Conservation (phyloP, 106 monocot genomes). For the Acorus calamus region DNA sequence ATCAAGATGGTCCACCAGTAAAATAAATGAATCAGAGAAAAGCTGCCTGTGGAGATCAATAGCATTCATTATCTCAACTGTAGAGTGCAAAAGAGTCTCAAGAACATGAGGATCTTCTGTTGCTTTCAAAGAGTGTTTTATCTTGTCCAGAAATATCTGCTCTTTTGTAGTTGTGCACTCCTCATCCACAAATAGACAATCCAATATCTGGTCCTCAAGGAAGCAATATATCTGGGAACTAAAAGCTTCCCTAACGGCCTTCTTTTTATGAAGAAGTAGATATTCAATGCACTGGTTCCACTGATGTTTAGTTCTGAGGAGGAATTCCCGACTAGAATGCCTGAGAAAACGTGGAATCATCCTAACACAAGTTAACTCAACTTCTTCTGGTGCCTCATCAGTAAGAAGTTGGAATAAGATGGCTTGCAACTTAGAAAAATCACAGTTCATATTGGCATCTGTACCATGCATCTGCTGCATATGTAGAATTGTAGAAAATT, state of each 20-base stretch:
- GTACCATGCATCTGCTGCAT: conserved; percentile 23
- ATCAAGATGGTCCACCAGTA: conserved; percentile 82
- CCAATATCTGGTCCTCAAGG: conserved; percentile 37
- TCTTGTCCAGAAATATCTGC: conserved; percentile 47
- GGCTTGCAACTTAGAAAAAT: conserved; percentile 26
- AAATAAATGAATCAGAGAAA: conserved; percentile 55
- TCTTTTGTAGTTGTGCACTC: conserved; percentile 30
- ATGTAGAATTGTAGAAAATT: conserved; percentile 8
- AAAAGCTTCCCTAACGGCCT: conserved; percentile 84
- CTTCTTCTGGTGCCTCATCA: conserved; percentile 38
- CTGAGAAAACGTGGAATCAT: conserved; percentile 64
- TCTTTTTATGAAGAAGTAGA: conserved; percentile 56
- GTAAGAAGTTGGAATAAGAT: conserved; percentile 62
- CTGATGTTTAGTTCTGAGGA: conserved; percentile 29
- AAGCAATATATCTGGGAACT: conserved; percentile 51
- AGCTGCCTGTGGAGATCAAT: conserved; percentile 35
- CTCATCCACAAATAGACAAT: conserved; percentile 39
- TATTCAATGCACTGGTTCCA: conserved; percentile 74
- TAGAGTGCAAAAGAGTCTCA: conserved; percentile 60
- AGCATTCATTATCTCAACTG: conserved; percentile 56
- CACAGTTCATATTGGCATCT: conserved; percentile 9
- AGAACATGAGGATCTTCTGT: conserved; percentile 53
- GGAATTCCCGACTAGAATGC: conserved; percentile 34
- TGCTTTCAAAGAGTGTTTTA: conserved; percentile 48
- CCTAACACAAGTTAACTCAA: conserved; percentile 34